phyloP scores from a whole-genome alignment of 192 early-diverging fungal genomes.

The Tieghemiomyces parasiticus region DNA sequence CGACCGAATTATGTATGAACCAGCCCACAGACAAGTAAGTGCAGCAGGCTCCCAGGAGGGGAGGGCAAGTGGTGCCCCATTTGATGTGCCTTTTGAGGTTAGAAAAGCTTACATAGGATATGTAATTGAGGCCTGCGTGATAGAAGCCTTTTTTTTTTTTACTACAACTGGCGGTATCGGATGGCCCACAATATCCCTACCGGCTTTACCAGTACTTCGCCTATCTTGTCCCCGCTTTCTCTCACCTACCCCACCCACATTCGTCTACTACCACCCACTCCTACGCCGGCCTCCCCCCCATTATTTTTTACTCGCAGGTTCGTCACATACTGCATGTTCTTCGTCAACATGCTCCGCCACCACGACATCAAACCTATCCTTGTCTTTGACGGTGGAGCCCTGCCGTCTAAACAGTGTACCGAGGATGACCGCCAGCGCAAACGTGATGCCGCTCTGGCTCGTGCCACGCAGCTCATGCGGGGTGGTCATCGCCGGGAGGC shows the following conservation, averaged over 20 bases:
- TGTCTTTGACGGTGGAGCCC: constrained; percentile 87
- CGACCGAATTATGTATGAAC: constrained; percentile 54
- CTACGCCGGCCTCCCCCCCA: not conserved
- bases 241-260: no score
- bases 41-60: no score
- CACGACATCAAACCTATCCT: constrained; percentile 61
- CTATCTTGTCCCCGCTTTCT: no score
- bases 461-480: constrained; percentile 37
- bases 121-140: no score
- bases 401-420: constrained; percentile 73
- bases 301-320: constrained; percentile 39
- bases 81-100: no score
- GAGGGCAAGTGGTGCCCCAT: no score
- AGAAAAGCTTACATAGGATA: no score
- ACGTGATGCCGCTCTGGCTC: constrained; percentile 37
- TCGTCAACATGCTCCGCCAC: constrained; percentile 56
- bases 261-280: no score
- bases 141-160: no score
- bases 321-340: constrained; percentile 63
- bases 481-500: constrained; percentile 45
- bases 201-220: no score
- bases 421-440: constrained; percentile 38
- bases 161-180: no score
- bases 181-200: no score
- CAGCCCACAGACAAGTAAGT: constrained; percentile 51